A percentile compares a stretch with the other conserved stretches of the same genome.
Evolutionary conservation across 1,284 basidiomycete species (phyloP).

Genomic region (Ceratorhiza oryzae-sativae): DNA sequence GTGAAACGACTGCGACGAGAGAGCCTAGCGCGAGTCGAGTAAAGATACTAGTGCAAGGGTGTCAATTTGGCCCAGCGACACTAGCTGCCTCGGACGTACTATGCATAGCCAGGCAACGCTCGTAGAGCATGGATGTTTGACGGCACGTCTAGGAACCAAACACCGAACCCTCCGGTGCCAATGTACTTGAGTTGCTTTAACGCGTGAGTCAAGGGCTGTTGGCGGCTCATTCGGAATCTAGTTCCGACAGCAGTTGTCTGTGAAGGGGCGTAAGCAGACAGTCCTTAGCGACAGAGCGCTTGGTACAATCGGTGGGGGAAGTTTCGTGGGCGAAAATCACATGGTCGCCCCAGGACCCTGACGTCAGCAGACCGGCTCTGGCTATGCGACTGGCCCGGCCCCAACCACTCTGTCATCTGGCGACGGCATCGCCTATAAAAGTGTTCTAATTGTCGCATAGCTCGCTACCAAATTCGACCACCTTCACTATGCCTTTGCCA

Average conservation of each 20-base stretch:
- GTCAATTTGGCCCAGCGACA: not conserved
- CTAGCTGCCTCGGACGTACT: conserved; percentile 2
- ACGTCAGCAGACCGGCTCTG: conserved; percentile 6
- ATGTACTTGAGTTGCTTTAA: conserved; percentile 44
- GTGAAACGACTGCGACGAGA: conserved; percentile 31
- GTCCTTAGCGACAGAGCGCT: conserved; percentile 7
- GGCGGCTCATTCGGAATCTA: conserved; percentile 32
- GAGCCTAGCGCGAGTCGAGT: conserved; percentile 32
- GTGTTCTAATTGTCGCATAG: not conserved
- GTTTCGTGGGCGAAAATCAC: conserved; percentile 30
- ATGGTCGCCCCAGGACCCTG: not conserved
- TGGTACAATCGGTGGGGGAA: conserved; percentile 17
- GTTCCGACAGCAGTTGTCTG: not conserved
- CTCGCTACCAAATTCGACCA: not conserved
- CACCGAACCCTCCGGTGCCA: conserved; percentile 40
- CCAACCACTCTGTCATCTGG: conserved; percentile 26
- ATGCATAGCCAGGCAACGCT: conserved; percentile 13
- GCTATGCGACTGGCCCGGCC: conserved; percentile 9
- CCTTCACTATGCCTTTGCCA: conserved; percentile 48
- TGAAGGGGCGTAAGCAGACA: not conserved
- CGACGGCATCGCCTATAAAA: not conserved
- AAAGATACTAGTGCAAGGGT: conserved; percentile 4
- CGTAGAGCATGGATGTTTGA: conserved; percentile 17
- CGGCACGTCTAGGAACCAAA: conserved; percentile 38
- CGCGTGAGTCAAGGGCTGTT: conserved; percentile 32